Evolutionary conservation across 306 rosid species (phyloP).

Genomic region (Lathyrus sativus): DNA sequence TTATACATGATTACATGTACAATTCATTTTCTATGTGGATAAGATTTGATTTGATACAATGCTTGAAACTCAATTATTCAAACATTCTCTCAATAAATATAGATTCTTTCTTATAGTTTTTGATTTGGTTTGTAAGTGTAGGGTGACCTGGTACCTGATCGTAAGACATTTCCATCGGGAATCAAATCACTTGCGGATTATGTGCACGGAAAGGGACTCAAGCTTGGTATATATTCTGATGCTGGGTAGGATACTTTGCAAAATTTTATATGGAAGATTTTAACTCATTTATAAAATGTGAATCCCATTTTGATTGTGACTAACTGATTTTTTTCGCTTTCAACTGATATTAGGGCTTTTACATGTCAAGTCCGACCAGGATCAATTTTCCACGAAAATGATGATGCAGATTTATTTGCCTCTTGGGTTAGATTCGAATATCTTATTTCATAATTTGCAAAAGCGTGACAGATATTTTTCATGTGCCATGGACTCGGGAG

Average conservation of each 20-base stretch:
- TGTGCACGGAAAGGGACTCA: conserved; percentile 80
- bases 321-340: conserved; percentile 28
- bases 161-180: conserved; percentile 83
- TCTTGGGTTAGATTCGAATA: conserved; percentile 78
- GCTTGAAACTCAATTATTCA: conserved; percentile 12
- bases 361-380: conserved; percentile 99
- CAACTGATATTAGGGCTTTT: conserved; percentile 57
- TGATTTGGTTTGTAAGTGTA: conserved; percentile 51
- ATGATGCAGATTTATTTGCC: conserved; percentile 79
- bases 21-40: conserved; percentile 28
- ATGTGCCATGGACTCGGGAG: conserved; percentile 14
- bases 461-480: conserved; percentile 23
- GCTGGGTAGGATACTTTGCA: conserved; percentile 75
- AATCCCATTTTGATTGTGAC: conserved; percentile 27
- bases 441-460: conserved; percentile 29
- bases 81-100: conserved; percentile 13
- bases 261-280: conserved; percentile 27
- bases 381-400: conserved; percentile 76
- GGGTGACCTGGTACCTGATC: conserved; percentile 76
- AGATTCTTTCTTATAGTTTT: conserved; percentile 38
- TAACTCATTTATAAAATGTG: conserved; percentile 21
- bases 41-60: conserved; percentile 19
- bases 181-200: conserved; percentile 89
- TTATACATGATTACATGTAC: neutral
- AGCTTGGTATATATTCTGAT: conserved; percentile 94